These are phyloP conservation scores for Yarrowia porcina DNA, from an alignment of 805 yeast genomes.

Conservation along the genomic window DNA sequence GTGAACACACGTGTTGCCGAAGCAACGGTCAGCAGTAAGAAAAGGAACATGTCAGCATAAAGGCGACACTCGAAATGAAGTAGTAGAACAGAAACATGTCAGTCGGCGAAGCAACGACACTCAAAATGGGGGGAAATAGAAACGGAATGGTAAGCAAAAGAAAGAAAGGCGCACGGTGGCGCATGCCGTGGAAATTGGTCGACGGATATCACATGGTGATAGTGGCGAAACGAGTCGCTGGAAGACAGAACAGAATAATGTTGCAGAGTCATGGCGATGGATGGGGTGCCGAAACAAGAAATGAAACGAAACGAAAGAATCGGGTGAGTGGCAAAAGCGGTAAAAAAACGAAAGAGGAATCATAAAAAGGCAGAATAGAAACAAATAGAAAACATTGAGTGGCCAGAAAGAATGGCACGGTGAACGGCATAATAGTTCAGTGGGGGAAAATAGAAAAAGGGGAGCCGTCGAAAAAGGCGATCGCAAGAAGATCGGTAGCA, in stretches of 20 bases:
- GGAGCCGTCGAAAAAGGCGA: not conserved
- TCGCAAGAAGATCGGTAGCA: not conserved
- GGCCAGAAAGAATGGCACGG: not conserved
- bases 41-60: not conserved
- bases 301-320: not conserved
- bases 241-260: not conserved
- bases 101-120: not conserved
- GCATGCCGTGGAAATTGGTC: not conserved
- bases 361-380: no score
- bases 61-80: not conserved
- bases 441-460: not conserved
- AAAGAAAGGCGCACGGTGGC: not conserved
- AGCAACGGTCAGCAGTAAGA: not conserved
- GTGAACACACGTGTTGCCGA: not conserved
- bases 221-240: not conserved
- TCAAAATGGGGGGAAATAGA: not conserved
- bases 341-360: not conserved
- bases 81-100: not conserved
- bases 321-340: not conserved
- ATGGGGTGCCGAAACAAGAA: not conserved
- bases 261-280: not conserved
- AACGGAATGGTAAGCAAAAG: not conserved
- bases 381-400: not conserved
- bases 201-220: not conserved
- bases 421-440: not conserved